Conservation (phyloP, 176 grass and related monocot species). For the Puccinellia tenuiflora region DNA sequence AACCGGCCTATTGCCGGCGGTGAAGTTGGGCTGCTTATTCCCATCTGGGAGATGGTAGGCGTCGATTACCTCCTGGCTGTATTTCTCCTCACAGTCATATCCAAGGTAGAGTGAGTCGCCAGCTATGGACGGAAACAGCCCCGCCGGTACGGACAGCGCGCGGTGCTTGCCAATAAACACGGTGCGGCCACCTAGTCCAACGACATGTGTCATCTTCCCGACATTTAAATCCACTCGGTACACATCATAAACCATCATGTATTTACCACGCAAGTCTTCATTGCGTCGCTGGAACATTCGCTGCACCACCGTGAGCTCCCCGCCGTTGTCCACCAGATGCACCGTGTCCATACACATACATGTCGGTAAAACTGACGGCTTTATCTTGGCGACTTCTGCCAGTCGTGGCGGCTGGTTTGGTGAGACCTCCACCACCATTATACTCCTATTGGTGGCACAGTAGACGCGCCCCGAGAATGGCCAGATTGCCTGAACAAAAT, state of each 20-base stretch:
- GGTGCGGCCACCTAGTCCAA: neutral
- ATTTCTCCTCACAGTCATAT: neutral
- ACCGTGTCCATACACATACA: neutral
- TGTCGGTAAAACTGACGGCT: neutral
- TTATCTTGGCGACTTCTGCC: too few species aligned
- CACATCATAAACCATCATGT: rapidly evolving
- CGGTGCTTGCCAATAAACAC: neutral
- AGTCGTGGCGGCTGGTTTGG: too few species aligned
- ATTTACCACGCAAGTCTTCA: neutral
- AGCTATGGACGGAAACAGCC: neutral
- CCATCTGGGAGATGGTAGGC: neutral
- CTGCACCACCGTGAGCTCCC: neutral
- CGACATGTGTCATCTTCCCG: neutral
- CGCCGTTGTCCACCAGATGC: neutral
- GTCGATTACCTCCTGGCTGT: neutral
- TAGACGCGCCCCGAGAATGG: neutral
- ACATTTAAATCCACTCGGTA: neutral
- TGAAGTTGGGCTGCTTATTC: neutral
- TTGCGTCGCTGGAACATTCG: neutral
- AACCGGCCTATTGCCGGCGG: neutral
- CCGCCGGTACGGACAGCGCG: neutral
- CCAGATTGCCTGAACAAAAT: neutral
- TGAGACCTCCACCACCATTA: too few species aligned
- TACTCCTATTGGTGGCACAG: neutral
- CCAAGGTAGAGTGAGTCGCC: neutral